phyloP scores from a whole-genome alignment of 2,329 filamentous ascomycete species.

The Diaporthe ilicicola region DNA sequence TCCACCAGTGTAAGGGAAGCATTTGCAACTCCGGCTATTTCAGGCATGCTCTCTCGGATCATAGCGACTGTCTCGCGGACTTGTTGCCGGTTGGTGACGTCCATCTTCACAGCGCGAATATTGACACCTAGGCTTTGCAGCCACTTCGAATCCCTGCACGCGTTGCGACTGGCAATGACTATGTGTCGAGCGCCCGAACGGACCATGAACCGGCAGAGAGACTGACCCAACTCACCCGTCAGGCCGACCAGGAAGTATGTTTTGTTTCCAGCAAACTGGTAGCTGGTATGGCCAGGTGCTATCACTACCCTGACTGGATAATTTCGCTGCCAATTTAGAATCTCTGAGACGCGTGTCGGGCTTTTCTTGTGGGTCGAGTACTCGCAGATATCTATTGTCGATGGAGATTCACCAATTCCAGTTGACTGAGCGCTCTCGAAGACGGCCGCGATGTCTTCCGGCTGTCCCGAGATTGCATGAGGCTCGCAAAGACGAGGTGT shows the following conservation, averaged over 20 bases:
- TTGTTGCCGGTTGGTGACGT: conserved; percentile 36
- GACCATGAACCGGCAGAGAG: conserved; percentile 48
- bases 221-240: conserved; percentile 45
- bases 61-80: conserved; percentile 37
- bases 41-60: conserved; percentile 27
- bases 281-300: no score
- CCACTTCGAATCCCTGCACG: conserved; percentile 38
- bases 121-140: conserved; percentile 31
- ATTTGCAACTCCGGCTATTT: not conserved
- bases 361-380: no score
- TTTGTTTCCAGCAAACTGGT: not conserved
- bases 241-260: conserved; percentile 46
- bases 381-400: no score
- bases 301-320: no score
- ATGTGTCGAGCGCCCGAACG: conserved; percentile 45
- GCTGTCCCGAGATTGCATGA: no score
- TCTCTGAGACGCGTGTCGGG: no score
- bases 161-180: conserved; percentile 48
- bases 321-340: no score
- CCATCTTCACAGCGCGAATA: conserved; percentile 36
- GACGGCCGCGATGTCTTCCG: no score
- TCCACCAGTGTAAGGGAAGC: not conserved
- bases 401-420: no score
- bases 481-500: no score
- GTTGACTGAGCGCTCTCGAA: no score